Percentiles rank a stretch among this genome's conserved stretches.
Evolutionary conservation across 805 yeast species (phyloP).

Genomic region (Zygoascus bituminiphila): DNA sequence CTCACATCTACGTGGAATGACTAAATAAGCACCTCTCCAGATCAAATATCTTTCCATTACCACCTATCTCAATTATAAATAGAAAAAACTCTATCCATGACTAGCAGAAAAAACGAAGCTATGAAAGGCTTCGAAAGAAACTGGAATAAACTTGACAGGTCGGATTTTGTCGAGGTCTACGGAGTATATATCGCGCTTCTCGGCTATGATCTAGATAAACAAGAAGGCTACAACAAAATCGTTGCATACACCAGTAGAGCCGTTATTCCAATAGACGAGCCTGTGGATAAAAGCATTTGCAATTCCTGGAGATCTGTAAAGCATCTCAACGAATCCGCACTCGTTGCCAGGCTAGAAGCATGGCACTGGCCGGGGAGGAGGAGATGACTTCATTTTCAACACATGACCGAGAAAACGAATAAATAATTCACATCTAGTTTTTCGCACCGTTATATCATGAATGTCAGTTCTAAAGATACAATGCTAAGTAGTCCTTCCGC

Average conservation of each 20-base stretch:
- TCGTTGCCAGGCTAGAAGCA: not conserved
- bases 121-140: not conserved
- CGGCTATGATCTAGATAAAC: not conserved
- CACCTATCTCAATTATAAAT: too few species aligned
- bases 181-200: not conserved
- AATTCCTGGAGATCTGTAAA: not conserved
- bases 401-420: too few species aligned
- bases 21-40: too few species aligned
- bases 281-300: not conserved
- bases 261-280: not conserved
- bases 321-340: not conserved
- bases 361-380: not conserved
- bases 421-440: too few species aligned
- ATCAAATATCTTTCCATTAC: too few species aligned
- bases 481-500: too few species aligned
- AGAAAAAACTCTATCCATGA: not conserved
- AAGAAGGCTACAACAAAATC: not conserved
- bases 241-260: not conserved
- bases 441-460: too few species aligned
- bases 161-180: not conserved
- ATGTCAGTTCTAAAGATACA: too few species aligned
- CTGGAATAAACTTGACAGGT: not conserved
- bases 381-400: too few species aligned
- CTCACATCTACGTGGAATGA: too few species aligned
- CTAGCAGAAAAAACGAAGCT: not conserved